Conservation (phyloP, 768 basidiomycete species). For the Hortiboletus flavorubellus region DNA sequence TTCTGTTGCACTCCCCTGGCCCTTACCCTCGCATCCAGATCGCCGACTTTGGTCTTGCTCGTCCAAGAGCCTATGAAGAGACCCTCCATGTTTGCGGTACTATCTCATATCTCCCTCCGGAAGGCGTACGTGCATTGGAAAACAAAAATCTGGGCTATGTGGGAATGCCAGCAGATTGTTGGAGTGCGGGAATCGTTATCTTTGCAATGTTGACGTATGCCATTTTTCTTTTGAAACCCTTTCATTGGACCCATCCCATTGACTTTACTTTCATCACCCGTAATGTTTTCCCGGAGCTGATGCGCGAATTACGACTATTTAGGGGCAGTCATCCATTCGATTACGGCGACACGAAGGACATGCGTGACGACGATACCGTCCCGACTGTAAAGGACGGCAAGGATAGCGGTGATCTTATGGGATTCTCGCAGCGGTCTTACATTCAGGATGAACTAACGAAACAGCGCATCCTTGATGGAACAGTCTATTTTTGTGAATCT, state of each 20-base stretch:
- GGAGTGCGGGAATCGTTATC: conserved; percentile 80
- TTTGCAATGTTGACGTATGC: conserved; percentile 83
- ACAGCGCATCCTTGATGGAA: conserved; percentile 62
- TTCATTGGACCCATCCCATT: background rate
- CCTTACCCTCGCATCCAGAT: conserved; percentile 82
- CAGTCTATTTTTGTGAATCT: conserved; percentile 50
- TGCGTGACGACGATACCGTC: conserved; percentile 6
- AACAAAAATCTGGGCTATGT: conserved; percentile 68
- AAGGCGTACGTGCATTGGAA: conserved; percentile 78
- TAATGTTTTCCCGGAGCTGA: conserved; percentile 9
- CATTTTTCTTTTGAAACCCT: background rate
- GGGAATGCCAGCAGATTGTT: conserved; percentile 88
- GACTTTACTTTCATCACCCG: background rate
- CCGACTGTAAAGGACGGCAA: conserved; percentile 19
- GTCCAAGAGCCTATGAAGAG: conserved; percentile 73
- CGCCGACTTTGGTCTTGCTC: conserved; percentile 85
- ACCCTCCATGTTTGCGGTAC: conserved; percentile 89
- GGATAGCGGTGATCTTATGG: conserved; percentile 32
- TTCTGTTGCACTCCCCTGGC: conserved; percentile 73
- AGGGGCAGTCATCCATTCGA: conserved; percentile 82
- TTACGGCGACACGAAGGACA: conserved; percentile 38
- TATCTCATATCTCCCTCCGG: conserved; percentile 80
- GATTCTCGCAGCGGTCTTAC: conserved; percentile 33
- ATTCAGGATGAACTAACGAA: conserved; percentile 61
- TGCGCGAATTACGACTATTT: background rate